Conservation (phyloP, 2,329 filamentous ascomycete species). For the Tolypocladium endophyticum region DNA sequence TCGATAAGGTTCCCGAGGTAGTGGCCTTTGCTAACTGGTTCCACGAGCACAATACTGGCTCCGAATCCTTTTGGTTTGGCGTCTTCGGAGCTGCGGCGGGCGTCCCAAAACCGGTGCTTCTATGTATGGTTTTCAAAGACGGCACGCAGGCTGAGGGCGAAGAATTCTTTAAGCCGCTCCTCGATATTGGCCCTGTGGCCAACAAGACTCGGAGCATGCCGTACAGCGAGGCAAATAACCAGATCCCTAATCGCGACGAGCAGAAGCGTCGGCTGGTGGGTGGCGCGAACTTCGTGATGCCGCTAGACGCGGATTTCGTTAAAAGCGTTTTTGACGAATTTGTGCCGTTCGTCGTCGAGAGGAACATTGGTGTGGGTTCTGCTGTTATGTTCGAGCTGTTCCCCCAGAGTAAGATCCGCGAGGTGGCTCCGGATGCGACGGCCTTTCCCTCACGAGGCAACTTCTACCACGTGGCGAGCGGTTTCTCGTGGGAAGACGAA, state of each 20-base stretch:
- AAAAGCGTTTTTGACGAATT: constrained; percentile 18
- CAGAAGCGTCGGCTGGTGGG: constrained; percentile 23
- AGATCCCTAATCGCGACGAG: constrained; percentile 17
- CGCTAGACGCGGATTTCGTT: constrained; percentile 18
- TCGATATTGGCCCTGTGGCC: constrained; percentile 21
- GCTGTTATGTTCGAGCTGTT: constrained; percentile 25
- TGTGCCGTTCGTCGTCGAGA: constrained; percentile 11
- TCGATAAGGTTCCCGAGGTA: constrained; percentile 14
- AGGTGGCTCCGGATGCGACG: constrained; percentile 23
- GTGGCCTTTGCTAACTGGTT: constrained; percentile 19
- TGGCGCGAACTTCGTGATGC: constrained; percentile 29
- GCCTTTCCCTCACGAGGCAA: constrained; percentile 33
- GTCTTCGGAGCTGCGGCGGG: constrained; percentile 20
- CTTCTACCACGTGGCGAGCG: constrained; percentile 31
- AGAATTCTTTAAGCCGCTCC: constrained; percentile 20
- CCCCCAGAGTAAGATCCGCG: constrained; percentile 18
- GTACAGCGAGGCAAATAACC: constrained; percentile 25
- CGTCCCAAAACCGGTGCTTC: background rate
- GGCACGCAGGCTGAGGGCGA: constrained; percentile 23
- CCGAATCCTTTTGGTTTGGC: constrained; percentile 8
- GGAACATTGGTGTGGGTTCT: constrained; percentile 11
- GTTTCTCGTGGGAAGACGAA: constrained; percentile 27
- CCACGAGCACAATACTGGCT: constrained; percentile 13
- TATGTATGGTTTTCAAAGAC: constrained; percentile 5
- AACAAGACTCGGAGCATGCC: constrained; percentile 26